Evolutionary conservation across 257 asterid genomes (phyloP), one percentile per base, ranked within the genome.

Genomic region (Perilla frutescens): DNA sequence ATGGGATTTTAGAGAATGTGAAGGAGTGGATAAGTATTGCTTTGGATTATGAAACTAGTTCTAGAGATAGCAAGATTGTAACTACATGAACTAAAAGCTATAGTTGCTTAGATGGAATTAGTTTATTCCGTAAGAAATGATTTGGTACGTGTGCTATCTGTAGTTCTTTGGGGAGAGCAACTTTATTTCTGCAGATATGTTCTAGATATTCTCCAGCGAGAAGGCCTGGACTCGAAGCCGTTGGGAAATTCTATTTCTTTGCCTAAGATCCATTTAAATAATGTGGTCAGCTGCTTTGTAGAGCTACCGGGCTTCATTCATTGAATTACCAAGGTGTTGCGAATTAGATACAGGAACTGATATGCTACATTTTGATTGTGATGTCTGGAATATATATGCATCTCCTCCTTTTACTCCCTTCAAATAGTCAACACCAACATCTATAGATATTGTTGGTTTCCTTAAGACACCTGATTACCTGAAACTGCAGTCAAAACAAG

Each of bases 71-170:
- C 11, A 15, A 11, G 29, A 15, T 50, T 44, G 4, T 53, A 41
- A 49, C 39, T 68, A 4, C 41, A 50, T 51, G 5, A 9, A 68
- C 39, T 51, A 13, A 43, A 53, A 44, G 57, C 45, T 32, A 12
- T 29, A 66, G 78, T 55, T 71, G 36, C 47, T 66, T 45, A 1
- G 15, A 12, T 67, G 15, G 74, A 66, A 7, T 48, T 57, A 31
- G 31, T 58, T 45, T 66, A 58, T 57, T 20, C 51, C 60, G 8
- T 67, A 4, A 36, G 36, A 5, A 14, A 29, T 40, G 53, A 29
- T 39, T 40, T 40, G 11, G 69, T 37, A 20, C 31, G 2, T 69
- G 72, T 77, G 45, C 43, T 55, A 7, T 55, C 55, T 70, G 14
- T 29, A 5, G 41, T 5, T 62, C 8, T 70, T 29, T 57, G 48